phyloP scores from a whole-genome alignment of 257 asterid genomes.

The Echium plantagineum region DNA sequence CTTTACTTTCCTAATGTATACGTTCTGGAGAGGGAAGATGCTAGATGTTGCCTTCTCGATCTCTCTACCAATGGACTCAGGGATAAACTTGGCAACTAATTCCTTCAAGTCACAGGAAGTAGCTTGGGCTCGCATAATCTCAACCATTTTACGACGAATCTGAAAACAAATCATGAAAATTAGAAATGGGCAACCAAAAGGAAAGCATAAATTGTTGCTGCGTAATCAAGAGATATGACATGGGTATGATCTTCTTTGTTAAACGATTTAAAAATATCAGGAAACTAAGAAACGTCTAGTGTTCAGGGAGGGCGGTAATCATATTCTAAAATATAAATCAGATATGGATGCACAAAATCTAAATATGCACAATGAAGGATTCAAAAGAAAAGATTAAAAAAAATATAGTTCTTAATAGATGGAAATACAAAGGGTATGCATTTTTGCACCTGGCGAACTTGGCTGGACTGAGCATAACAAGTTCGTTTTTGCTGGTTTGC shows the following conservation, averaged over 20 bases:
- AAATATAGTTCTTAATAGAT: too few relatives aligned
- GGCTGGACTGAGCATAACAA: conserved; percentile 30
- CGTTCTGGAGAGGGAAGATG: conserved; percentile 30
- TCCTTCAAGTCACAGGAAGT: conserved; percentile 30
- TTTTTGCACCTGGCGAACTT: conserved; percentile 22
- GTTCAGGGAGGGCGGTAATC: too few relatives aligned
- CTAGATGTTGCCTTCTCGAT: conserved; percentile 32
- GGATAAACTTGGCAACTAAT: conserved; percentile 23
- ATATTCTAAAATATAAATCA: too few relatives aligned
- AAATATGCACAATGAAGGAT: too few relatives aligned
- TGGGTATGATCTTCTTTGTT: too few relatives aligned
- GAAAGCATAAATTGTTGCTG: too few relatives aligned
- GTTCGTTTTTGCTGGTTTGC: conserved; percentile 31
- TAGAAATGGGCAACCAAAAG: neutral
- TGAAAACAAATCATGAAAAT: neutral
- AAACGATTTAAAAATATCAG: too few relatives aligned
- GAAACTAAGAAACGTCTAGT: too few relatives aligned
- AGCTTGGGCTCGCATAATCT: conserved; percentile 29
- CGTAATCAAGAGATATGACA: too few relatives aligned
- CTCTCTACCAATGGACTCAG: conserved; percentile 31
- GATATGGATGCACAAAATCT: too few relatives aligned
- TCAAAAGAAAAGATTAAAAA: too few relatives aligned
- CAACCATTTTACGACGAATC: conserved; percentile 30
- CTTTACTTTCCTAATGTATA: conserved; percentile 28
- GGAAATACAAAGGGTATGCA: too few relatives aligned